These are phyloP conservation scores for Lumnitzera racemosa DNA, from an alignment of 345 rosid genomes.

Conservation along the genomic window DNA sequence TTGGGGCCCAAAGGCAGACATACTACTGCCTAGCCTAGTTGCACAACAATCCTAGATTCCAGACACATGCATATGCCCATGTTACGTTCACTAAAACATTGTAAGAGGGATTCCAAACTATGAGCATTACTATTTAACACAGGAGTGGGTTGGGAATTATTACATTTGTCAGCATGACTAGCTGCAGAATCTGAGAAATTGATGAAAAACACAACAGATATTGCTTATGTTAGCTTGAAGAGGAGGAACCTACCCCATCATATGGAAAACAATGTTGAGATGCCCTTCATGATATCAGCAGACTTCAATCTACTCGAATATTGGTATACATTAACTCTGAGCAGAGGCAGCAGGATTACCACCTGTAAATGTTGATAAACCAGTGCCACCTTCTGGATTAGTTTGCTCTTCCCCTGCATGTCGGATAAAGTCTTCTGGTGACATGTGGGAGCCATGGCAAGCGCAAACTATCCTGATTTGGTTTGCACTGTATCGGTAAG, in stretches of 20 bases:
- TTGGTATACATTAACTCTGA: slow-evolving; percentile 38
- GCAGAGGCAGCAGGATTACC: slow-evolving; percentile 74
- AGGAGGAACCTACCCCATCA: slow-evolving; percentile 4
- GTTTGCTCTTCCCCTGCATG: slow-evolving; percentile 74
- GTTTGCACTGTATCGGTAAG: slow-evolving; percentile 61
- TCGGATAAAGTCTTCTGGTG: slow-evolving; percentile 84
- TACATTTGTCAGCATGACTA: too few relatives aligned
- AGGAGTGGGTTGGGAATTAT: slow-evolving; percentile 1
- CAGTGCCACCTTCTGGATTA: slow-evolving; percentile 38
- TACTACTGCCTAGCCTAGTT: too few relatives aligned
- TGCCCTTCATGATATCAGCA: slow-evolving; percentile 5
- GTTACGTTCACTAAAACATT: too few relatives aligned
- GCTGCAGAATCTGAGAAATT: too few relatives aligned
- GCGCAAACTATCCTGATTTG: slow-evolving; percentile 90
- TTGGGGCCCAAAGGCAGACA: too few relatives aligned
- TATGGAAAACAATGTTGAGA: slow-evolving; percentile 3
- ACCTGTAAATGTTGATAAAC: slow-evolving; percentile 37
- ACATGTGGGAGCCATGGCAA: slow-evolving; percentile 89
- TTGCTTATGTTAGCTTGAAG: neutral
- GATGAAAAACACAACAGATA: too few relatives aligned
- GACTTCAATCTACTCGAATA: neutral
- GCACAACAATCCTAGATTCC: too few relatives aligned
- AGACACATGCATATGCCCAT: too few relatives aligned
- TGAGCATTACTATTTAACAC: slow-evolving; percentile 12
- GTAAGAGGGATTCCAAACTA: neutral